phyloP scores from a whole-genome alignment of 345 rosid genomes.

The Chamaenerion angustifolium region DNA sequence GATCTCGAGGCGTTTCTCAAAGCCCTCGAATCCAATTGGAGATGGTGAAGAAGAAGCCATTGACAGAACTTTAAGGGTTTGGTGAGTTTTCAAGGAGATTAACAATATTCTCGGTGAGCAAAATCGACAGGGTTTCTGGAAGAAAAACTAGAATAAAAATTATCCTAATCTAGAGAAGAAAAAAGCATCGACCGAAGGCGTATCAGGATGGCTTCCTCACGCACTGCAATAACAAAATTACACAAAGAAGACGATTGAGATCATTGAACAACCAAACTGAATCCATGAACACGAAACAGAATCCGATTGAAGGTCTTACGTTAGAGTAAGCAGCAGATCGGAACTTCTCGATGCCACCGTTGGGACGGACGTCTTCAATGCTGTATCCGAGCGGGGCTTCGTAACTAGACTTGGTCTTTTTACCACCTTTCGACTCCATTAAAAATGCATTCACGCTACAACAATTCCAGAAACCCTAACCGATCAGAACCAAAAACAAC shows the following conservation, averaged over 20 bases:
- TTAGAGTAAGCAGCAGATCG: slow-evolving; percentile 76
- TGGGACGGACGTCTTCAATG: slow-evolving; percentile 86
- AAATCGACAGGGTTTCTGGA: too few species aligned
- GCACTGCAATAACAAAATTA: slow-evolving; percentile 31
- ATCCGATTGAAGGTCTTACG: slow-evolving; percentile 17
- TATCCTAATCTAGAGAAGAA: too few species aligned
- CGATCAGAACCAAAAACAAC: too few species aligned
- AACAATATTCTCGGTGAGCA: too few species aligned
- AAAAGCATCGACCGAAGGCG: not conserved
- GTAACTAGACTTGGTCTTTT: slow-evolving; percentile 13
- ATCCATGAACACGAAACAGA: not conserved
- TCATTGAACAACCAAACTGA: not conserved
- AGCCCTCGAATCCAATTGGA: slow-evolving; percentile 41
- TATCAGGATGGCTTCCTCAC: slow-evolving; percentile 80
- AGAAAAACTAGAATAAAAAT: too few species aligned
- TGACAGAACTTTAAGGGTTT: too few species aligned
- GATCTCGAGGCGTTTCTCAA: slow-evolving; percentile 31
- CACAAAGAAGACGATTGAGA: not conserved
- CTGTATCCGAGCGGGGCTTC: slow-evolving; percentile 77
- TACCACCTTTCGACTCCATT: too few species aligned
- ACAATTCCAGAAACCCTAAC: too few species aligned
- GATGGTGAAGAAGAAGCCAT: not conserved
- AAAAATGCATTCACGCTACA: too few species aligned
- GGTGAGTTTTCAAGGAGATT: too few species aligned
- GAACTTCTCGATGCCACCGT: slow-evolving; percentile 79